Base-by-base conservation (phyloP, 371 early-diverging fungal species). In the Chytridium lagenaria region DNA sequence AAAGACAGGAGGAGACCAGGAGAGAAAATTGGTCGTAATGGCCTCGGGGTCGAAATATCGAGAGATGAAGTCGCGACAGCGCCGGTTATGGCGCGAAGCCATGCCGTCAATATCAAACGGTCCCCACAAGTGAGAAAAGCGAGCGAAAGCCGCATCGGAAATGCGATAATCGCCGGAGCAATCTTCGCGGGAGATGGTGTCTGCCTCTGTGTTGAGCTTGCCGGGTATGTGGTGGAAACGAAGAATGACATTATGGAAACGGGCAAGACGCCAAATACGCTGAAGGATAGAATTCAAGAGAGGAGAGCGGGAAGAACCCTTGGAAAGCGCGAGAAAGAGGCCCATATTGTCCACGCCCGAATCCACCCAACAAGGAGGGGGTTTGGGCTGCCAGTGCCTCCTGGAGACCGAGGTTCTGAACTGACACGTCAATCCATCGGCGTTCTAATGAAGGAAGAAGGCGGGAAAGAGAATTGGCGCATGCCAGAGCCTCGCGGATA, bases 101-200 rank as follows among this genome's bases (percentile, higher is more conserved):
- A 68, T 68, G 33, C 22, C 68, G 33, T 68, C 68, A 1, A 52
- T n/a, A 37, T 1, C 28, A 49, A n/a, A 16, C 28, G 40, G 23
- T 12, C 44, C 49, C 28, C 5, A 39, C 16, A 3, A 7, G 26
- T 2, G 26, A 39, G 2, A 10, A 26, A 39, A n/a, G 7, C 49
- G 67, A 1, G 26, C 31, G 33, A 51, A 50, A 36, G 52, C 26
- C 26, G 15, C 10, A 23, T 49, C 26, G 31, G 50, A 51, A n/a
- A 68, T 37, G 34, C 68, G 51, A 52, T 28, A 68, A 52, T 68
- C 52, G 52, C 52, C 30, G 0, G 1, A 2, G 0, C 0, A 3
- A 36, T 68, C 68, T 50, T 68, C 68, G 1, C 52, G 0, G 3
- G 68, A 30, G 51, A 68, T 51, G 34, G 31, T 52, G 10, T 68